These are phyloP conservation scores for Saccharomycopsis oosterbeekiorum DNA, from an alignment of 805 yeast species.

Conservation along the genomic window DNA sequence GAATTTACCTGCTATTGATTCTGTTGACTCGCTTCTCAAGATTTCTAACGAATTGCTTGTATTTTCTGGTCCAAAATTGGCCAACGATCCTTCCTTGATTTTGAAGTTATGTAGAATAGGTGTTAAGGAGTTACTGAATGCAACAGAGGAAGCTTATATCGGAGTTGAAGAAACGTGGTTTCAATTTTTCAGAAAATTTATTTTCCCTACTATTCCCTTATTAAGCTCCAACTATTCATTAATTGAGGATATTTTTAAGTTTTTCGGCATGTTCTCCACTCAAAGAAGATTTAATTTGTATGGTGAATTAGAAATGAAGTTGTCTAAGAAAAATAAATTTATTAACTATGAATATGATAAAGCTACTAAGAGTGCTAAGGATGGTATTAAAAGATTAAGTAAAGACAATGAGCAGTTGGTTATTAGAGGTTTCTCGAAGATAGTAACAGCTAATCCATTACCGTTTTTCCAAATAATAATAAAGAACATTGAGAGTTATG, in stretches of 20 bases:
- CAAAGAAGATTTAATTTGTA: constrained; percentile 67
- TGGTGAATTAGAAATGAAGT: constrained; percentile 59
- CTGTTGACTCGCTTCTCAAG: constrained; percentile 36
- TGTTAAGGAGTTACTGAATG: constrained; percentile 15
- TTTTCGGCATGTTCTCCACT: constrained; percentile 44
- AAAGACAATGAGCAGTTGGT: constrained; percentile 65
- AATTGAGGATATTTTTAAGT: constrained; percentile 46
- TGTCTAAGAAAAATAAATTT: constrained; percentile 44
- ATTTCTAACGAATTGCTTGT: constrained; percentile 40
- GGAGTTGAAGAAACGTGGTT: constrained; percentile 36
- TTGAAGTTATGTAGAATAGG: constrained; percentile 57
- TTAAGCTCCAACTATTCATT: constrained; percentile 49
- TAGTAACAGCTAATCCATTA: constrained; percentile 68
- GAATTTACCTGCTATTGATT: constrained; percentile 30
- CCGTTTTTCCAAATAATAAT: constrained; percentile 64
- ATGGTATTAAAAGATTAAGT: constrained; percentile 68
- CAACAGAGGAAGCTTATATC: constrained; percentile 19
- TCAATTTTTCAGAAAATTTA: constrained; percentile 49
- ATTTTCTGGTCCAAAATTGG: constrained; percentile 46
- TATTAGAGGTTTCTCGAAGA: constrained; percentile 62
- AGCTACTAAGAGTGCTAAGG: constrained; percentile 73
- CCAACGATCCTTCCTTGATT: constrained; percentile 38
- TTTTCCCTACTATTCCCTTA: constrained; percentile 53
- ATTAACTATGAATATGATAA: constrained; percentile 50
- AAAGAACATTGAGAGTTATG: constrained; percentile 84